These are phyloP conservation scores for Austroboletus eburneus DNA, from an alignment of 768 basidiomycete genomes.

Conservation along the genomic window DNA sequence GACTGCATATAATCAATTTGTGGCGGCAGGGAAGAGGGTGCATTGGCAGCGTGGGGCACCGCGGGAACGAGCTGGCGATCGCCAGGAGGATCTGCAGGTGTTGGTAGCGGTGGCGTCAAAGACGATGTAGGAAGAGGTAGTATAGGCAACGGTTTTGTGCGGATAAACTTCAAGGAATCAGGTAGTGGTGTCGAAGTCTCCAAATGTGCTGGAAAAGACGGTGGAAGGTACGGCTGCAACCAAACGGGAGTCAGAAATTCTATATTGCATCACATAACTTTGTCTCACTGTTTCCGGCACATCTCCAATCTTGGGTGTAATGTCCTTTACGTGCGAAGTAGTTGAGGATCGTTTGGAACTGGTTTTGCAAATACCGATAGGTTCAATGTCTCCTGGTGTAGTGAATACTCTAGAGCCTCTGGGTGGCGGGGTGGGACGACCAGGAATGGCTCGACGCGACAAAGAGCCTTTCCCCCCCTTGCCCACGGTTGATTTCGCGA, in stretches of 20 bases:
- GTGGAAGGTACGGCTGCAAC: slow-evolving; percentile 45
- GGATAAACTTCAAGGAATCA: slow-evolving; percentile 17
- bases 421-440: slow-evolving; percentile 7
- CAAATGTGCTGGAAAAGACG: slow-evolving; percentile 52
- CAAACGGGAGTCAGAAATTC: slow-evolving; percentile 11
- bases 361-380: slow-evolving; percentile 1
- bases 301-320: slow-evolving; percentile 29
- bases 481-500: slow-evolving; percentile 15
- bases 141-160: slow-evolving; percentile 45
- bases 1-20: slow-evolving; percentile 12
- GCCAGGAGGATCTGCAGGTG: slow-evolving; percentile 16
- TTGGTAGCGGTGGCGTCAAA: slow-evolving; percentile 25
- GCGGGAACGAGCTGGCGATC: slow-evolving; percentile 9
- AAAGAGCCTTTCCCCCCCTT: slow-evolving; percentile 20
- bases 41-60: slow-evolving; percentile 8
- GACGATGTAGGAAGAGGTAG: slow-evolving; percentile 21
- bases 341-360: slow-evolving; percentile 2
- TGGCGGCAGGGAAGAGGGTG: slow-evolving; percentile 13
- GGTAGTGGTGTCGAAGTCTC: slow-evolving; percentile 50
- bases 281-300: slow-evolving; percentile 36
- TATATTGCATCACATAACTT: slow-evolving; percentile 2
- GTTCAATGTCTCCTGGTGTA: background rate
- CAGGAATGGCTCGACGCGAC: slow-evolving; percentile 1
- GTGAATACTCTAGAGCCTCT: slow-evolving; percentile 8
- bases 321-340: slow-evolving; percentile 2